Evolutionary conservation across 306 rosid species (phyloP).

Genomic region (Cucumis cinereus): DNA sequence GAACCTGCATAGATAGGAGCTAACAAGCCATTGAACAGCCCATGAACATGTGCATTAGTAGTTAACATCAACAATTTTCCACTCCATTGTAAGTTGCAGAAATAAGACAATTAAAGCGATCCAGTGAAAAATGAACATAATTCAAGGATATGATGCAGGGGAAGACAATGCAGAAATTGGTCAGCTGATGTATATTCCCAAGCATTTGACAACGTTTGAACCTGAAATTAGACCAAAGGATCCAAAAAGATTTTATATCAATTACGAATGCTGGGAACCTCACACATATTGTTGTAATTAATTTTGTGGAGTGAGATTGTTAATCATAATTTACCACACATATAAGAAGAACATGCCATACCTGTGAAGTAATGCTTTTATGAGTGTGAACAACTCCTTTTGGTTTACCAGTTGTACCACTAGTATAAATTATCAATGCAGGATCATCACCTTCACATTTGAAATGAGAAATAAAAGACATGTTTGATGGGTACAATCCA

Average conservation of each 20-base stretch:
- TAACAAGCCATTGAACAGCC: slow-evolving; percentile 80
- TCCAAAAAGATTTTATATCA: not conserved
- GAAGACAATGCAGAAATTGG: slow-evolving; percentile 73
- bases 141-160: slow-evolving; percentile 86
- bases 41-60: slow-evolving; percentile 63
- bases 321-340: not conserved
- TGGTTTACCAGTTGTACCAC: slow-evolving; percentile 97
- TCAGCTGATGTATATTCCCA: slow-evolving; percentile 84
- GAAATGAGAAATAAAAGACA: slow-evolving; percentile 14
- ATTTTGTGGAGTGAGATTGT: not conserved
- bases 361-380: slow-evolving; percentile 72
- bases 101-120: slow-evolving; percentile 6
- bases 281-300: not conserved
- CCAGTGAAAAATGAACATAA: slow-evolving; percentile 7
- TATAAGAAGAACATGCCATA: slow-evolving; percentile 4
- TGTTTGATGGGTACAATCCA: not conserved
- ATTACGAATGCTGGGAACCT: not conserved
- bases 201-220: slow-evolving; percentile 64
- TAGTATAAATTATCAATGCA: slow-evolving; percentile 75
- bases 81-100: slow-evolving; percentile 6
- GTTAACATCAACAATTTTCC: slow-evolving; percentile 41
- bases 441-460: slow-evolving; percentile 67
- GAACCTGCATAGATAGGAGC: slow-evolving; percentile 86
- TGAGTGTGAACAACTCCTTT: slow-evolving; percentile 98
- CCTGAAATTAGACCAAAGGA: slow-evolving; percentile 46